phyloP scores from a whole-genome alignment of 2,329 filamentous ascomycete genomes.

The Penicillium sp. region DNA sequence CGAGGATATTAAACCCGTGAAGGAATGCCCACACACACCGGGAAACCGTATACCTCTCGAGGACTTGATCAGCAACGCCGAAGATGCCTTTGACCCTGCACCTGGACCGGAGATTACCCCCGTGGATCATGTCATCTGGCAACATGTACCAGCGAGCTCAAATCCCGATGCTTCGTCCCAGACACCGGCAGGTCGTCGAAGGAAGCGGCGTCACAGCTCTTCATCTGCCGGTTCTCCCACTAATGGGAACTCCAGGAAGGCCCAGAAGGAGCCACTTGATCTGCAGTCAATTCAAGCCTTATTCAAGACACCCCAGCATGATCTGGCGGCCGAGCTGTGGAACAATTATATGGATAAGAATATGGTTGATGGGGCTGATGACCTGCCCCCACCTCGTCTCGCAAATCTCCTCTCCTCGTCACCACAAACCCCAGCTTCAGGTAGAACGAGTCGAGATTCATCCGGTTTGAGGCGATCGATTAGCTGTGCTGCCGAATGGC shows the following conservation, averaged over 20 bases:
- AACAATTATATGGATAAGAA: conserved; percentile 68
- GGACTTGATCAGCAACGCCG: conserved; percentile 64
- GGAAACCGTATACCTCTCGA: conserved; percentile 62
- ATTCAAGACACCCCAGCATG: conserved; percentile 68
- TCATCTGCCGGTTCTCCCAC: conserved; percentile 72
- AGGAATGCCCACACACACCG: conserved; percentile 60
- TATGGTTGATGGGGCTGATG: conserved; percentile 49
- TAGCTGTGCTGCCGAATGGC: conserved; percentile 72
- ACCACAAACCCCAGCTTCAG: conserved; percentile 64
- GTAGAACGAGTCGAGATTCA: conserved; percentile 47
- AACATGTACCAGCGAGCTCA: conserved; percentile 51
- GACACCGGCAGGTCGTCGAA: conserved; percentile 52
- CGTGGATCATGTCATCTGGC: conserved; percentile 65
- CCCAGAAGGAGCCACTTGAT: conserved; percentile 54
- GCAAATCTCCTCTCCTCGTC: conserved; percentile 71
- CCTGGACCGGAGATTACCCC: conserved; percentile 57
- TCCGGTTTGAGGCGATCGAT: conserved; percentile 64
- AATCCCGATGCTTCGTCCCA: conserved; percentile 52
- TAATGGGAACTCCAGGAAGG: conserved; percentile 43
- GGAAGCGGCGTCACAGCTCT: conserved; percentile 73
- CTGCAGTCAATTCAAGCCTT: conserved; percentile 61
- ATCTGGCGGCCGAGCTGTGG: conserved; percentile 77
- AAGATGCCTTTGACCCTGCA: conserved; percentile 57
- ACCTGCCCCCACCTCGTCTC: conserved; percentile 60
- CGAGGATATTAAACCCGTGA: conserved; percentile 34